Evolutionary conservation across 1,139 yeast genomes (phyloP).

Genomic region (Blastobotrys indianensis): DNA sequence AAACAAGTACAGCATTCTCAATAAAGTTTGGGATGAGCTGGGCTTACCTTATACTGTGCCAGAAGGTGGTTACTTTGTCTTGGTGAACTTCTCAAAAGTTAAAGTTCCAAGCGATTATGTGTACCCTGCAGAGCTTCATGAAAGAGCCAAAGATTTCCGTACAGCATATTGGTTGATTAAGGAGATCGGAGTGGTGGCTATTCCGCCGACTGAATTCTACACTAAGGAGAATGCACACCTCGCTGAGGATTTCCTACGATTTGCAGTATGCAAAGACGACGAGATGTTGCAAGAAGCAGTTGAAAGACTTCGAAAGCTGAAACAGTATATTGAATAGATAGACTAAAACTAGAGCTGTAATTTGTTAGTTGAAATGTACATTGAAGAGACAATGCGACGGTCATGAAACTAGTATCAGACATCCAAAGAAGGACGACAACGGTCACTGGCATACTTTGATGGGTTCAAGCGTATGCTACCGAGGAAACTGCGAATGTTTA

Average conservation of each 20-base stretch:
- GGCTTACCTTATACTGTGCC: conserved; percentile 84
- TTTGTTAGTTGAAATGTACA: too few relatives aligned
- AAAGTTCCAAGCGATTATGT: conserved; percentile 66
- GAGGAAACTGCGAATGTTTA: conserved; percentile 91
- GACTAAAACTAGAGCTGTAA: neutral
- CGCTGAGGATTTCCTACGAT: conserved; percentile 81
- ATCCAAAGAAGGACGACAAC: conserved; percentile 65
- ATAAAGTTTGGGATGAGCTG: conserved; percentile 74
- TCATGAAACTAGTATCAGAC: conserved; percentile 40
- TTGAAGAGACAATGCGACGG: too few relatives aligned
- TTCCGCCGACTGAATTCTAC: conserved; percentile 93
- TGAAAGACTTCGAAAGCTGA: conserved; percentile 60
- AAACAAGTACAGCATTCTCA: conserved; percentile 65
- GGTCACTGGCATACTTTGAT: conserved; percentile 80
- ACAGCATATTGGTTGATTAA: conserved; percentile 88
- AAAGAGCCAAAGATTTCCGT: conserved; percentile 76
- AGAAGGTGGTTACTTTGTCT: conserved; percentile 87
- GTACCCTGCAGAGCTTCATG: conserved; percentile 63
- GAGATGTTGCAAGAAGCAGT: conserved; percentile 74
- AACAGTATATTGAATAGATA: conserved; percentile 45
- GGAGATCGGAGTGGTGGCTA: conserved; percentile 90
- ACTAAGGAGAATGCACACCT: conserved; percentile 62
- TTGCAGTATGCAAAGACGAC: conserved; percentile 95
- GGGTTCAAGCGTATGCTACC: conserved; percentile 83
- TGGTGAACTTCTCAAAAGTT: conserved; percentile 80